A percentile compares a stretch with the other conserved stretches of the same genome.
Evolutionary conservation across 2,329 filamentous ascomycete genomes (phyloP).

Genomic region (Fusarium buharicum): DNA sequence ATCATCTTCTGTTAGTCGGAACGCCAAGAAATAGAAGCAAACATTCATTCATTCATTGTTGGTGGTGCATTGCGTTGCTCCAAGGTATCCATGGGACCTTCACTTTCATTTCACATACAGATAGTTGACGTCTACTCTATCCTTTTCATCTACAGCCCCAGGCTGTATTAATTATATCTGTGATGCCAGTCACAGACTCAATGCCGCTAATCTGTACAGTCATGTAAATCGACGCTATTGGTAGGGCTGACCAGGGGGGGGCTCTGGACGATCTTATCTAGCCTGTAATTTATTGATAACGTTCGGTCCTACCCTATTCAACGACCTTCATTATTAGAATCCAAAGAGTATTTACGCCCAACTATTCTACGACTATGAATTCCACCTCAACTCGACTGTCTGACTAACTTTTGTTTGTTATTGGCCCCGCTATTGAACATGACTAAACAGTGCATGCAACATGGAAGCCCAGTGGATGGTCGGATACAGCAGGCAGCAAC

Average conservation of each 20-base stretch:
- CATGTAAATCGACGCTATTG: slow-evolving; percentile 10
- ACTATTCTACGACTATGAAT: not conserved
- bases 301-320: not conserved
- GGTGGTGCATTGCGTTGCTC: too few species aligned
- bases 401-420: not conserved
- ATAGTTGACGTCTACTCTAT: not conserved
- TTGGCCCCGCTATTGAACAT: not conserved
- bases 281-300: not conserved
- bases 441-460: not conserved
- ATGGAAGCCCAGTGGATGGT: not conserved
- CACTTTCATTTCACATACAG: not conserved
- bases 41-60: not conserved
- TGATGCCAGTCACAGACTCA: too few species aligned
- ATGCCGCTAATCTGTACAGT: not conserved
- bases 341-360: not conserved
- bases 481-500: slow-evolving; percentile 10
- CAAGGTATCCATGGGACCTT: too few species aligned
- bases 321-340: not conserved
- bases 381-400: not conserved
- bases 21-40: slow-evolving; percentile 4
- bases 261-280: not conserved
- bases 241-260: slow-evolving; percentile 29
- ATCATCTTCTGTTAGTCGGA: not conserved
- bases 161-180: too few species aligned
- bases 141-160: too few species aligned